phyloP scores from a whole-genome alignment of 352 stramenopile species.

The Phytopythium delawarense region DNA sequence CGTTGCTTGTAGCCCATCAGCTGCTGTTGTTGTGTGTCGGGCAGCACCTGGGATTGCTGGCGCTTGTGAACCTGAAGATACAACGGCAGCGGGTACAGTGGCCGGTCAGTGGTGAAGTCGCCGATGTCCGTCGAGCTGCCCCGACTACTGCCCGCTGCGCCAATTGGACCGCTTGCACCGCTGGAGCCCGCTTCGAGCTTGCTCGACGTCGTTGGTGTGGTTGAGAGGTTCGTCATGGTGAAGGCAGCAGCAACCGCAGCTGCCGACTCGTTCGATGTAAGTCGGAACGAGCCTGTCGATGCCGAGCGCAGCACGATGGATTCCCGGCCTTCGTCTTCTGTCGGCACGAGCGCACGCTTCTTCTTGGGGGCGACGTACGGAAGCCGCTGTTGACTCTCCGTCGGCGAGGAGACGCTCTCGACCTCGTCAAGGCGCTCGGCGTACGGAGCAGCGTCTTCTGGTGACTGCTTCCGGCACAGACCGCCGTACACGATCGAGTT shows the following conservation, averaged over 20 bases:
- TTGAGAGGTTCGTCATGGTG: background rate
- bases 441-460: background rate
- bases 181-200: background rate
- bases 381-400: slow-evolving; percentile 22
- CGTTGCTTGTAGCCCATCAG: slow-evolving; percentile 7
- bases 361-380: slow-evolving; percentile 26
- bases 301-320: slow-evolving; percentile 7
- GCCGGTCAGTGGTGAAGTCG: slow-evolving; percentile 1
- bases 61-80: slow-evolving; percentile 6
- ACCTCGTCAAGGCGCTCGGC: slow-evolving; percentile 23
- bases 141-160: background rate
- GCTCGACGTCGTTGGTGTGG: background rate
- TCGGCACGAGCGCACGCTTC: background rate
- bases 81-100: background rate
- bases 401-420: slow-evolving; percentile 40
- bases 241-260: background rate
- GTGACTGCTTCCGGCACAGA: slow-evolving; percentile 31
- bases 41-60: background rate
- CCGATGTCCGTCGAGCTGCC: background rate
- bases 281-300: slow-evolving; percentile 6
- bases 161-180: background rate
- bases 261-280: slow-evolving; percentile 2
- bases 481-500: slow-evolving; percentile 74
- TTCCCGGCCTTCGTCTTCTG: slow-evolving; percentile 4
- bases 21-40: slow-evolving; percentile 6